phyloP scores from a whole-genome alignment of 2,329 filamentous ascomycete genomes.

The Ploettnerulaceae sp. region DNA sequence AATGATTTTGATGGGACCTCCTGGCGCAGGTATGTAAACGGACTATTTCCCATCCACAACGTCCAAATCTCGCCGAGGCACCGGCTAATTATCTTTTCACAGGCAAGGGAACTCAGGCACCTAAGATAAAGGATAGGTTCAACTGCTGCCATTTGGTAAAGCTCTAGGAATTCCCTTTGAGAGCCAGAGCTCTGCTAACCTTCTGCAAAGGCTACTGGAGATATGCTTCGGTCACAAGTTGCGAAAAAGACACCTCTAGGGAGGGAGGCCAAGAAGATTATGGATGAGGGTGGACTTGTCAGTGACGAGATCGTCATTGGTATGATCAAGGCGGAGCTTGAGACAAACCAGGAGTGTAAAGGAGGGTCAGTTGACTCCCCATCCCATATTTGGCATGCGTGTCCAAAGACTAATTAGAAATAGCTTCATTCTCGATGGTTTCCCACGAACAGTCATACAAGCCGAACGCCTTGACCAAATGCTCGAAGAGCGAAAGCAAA shows the following conservation, averaged over 20 bases:
- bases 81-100: slow-evolving; percentile 28
- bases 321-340: slow-evolving; percentile 98
- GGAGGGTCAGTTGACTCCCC: slow-evolving; percentile 65
- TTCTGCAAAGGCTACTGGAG: slow-evolving; percentile 75
- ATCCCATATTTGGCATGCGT: neutral
- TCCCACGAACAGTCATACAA: slow-evolving; percentile 93
- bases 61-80: slow-evolving; percentile 7
- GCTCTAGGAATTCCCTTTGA: slow-evolving; percentile 12
- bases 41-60: slow-evolving; percentile 3
- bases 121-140: slow-evolving; percentile 97
- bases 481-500: slow-evolving; percentile 72
- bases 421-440: slow-evolving; percentile 98
- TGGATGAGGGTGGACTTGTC: slow-evolving; percentile 96
- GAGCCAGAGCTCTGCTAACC: slow-evolving; percentile 21
- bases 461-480: slow-evolving; percentile 92
- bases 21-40: slow-evolving; percentile 77
- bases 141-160: slow-evolving; percentile 93
- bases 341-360: slow-evolving; percentile 91
- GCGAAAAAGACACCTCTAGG: slow-evolving; percentile 94
- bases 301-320: slow-evolving; percentile 99
- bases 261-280: slow-evolving; percentile 98
- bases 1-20: slow-evolving; percentile 97
- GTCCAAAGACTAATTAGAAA: slow-evolving; percentile 4
- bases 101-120: slow-evolving; percentile 99
- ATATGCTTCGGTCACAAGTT: slow-evolving; percentile 98